Base-by-base conservation (phyloP, 2,329 filamentous ascomycete genomes). In the Rhinocladiella similis region DNA sequence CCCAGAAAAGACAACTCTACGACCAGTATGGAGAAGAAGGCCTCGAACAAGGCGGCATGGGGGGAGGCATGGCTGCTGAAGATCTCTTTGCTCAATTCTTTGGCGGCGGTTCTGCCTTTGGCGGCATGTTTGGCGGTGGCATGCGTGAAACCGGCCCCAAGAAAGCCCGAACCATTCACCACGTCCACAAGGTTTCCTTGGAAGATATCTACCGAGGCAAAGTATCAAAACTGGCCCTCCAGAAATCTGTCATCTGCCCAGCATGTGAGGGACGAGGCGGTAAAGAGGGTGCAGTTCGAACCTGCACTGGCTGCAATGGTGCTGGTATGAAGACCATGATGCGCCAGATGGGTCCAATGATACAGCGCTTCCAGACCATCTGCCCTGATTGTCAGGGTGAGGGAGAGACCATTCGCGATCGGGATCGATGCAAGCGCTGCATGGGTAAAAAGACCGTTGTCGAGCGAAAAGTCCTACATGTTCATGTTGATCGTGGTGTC, bases 311-410 rank as follows among this genome's bases (percentile, higher is more conserved):
- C 70, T 99, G 94, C 75, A 91, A 96, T 69, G 94, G 94, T 65
- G 85, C 89, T 63, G 94, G 94, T 76, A 96, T 97, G 90, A 97
- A 97, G 88, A 97, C 90, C 39, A 97, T 99, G 93, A 97, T 99
- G 94, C 89, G 95, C 72, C 94, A 99, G 78, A 97, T 99, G 92
- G 94, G 94, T 50, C 94, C 94, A 58, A 99, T 99, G 94, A 97
- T 99, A 67, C 95, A 99, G 80, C 90, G 94, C 56, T 99, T 99
- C 86, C 94, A 99, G 82, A 97, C 93, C 27, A 92, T 97, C 68
- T 99, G 94, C 83, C 90, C 92, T 25, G 95, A 99, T 78, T 99
- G 94, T 74, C 93, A 94, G 67, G 95, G 95, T 62, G 94, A 99
- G 76, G 93, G 94, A 59, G 94, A 99, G 80, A 91, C 88, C 64